A percentile compares a stretch with the other conserved stretches of the same genome.
Evolutionary conservation across 148 eudicot species (phyloP).

Genomic region (Nyssa sinensis): DNA sequence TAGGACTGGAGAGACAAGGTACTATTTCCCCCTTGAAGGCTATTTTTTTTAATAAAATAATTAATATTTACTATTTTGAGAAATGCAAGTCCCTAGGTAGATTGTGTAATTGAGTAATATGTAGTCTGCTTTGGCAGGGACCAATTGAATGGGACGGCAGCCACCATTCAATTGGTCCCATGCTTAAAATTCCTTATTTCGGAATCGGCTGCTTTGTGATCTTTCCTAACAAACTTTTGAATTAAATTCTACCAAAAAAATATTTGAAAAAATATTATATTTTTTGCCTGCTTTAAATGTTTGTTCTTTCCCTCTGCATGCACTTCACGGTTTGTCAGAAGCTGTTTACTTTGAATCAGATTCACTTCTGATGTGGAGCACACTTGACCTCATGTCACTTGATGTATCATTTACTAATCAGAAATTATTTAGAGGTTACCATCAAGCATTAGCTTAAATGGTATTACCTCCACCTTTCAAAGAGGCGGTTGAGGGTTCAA

Average conservation of each 20-base stretch:
- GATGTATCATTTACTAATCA: too few relatives aligned
- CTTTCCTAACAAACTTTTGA: not conserved
- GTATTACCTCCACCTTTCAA: too few relatives aligned
- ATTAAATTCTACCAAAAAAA: not conserved
- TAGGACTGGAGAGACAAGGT: conserved; percentile 69
- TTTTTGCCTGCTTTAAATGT: not conserved
- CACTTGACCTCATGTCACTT: too few relatives aligned
- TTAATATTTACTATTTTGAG: not conserved
- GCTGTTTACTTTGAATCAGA: too few relatives aligned
- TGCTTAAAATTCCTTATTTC: not conserved
- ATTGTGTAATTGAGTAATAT: not conserved
- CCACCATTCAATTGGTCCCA: not conserved
- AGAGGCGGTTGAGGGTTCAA: too few relatives aligned
- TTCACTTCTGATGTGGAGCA: too few relatives aligned
- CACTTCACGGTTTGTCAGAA: not conserved
- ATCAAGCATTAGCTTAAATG: too few relatives aligned
- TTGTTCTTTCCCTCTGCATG: not conserved
- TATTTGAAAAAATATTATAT: not conserved
- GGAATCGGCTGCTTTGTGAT: not conserved
- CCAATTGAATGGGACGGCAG: not conserved
- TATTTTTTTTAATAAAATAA: conserved; percentile 1
- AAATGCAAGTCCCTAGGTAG: not conserved
- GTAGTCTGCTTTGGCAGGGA: not conserved
- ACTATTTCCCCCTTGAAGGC: not conserved
- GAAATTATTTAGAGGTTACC: not conserved